These are phyloP conservation scores for Fistulina hepatica DNA, from an alignment of 1,284 basidiomycete genomes.

Conservation along the genomic window DNA sequence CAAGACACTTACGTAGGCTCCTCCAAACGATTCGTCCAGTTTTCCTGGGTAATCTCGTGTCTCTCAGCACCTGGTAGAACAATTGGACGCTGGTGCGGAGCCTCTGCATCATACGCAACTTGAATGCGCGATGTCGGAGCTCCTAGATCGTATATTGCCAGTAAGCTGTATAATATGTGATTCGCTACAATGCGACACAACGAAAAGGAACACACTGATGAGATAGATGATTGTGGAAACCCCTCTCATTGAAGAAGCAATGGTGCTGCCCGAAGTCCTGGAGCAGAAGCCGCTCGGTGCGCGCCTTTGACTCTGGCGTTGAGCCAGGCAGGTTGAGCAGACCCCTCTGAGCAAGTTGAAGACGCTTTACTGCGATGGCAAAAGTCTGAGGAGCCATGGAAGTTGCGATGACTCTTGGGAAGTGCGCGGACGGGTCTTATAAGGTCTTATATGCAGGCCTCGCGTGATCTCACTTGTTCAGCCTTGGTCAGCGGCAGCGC, in stretches of 20 bases:
- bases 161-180: constrained; percentile 28
- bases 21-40: constrained; percentile 48
- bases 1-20: constrained; percentile 35
- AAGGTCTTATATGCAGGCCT: not conserved
- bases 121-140: constrained; percentile 40
- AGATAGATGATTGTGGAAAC: constrained; percentile 57
- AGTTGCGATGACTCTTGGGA: not conserved
- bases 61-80: constrained; percentile 20
- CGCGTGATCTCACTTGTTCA: not conserved
- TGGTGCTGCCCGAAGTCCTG: constrained; percentile 48
- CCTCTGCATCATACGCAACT: constrained; percentile 39
- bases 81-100: constrained; percentile 33
- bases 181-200: constrained; percentile 1
- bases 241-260: constrained; percentile 38
- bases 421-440: not conserved
- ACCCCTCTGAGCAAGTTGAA: constrained; percentile 23
- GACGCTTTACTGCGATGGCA: constrained; percentile 2
- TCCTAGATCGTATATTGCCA: constrained; percentile 59
- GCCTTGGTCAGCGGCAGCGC: too few species aligned
- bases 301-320: constrained; percentile 34
- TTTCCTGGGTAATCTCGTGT: constrained; percentile 30
- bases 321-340: constrained; percentile 39
- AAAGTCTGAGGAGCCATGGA: not conserved
- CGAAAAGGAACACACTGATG: constrained; percentile 32
- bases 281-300: constrained; percentile 37